phyloP scores from a whole-genome alignment of 116 monocot genomes.

The Trichopus zeylanicus region DNA sequence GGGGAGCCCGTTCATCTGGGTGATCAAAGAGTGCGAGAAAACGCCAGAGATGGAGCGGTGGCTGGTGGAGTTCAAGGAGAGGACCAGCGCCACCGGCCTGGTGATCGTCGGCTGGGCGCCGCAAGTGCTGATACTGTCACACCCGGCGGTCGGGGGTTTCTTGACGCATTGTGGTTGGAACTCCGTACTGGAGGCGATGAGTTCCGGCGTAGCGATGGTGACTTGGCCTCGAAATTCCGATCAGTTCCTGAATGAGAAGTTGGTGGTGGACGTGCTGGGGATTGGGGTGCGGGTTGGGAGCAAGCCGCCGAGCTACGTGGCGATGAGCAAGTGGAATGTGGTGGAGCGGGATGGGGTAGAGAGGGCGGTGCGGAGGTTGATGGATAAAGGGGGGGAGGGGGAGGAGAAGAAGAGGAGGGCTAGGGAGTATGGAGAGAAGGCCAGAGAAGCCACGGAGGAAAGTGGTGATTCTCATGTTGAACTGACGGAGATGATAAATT shows the following conservation, averaged over 20 bases:
- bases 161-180: slow-evolving; percentile 32
- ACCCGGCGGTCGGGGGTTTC: slow-evolving; percentile 19
- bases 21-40: not conserved
- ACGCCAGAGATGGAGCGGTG: not conserved
- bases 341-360: not conserved
- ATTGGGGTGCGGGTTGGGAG: slow-evolving; percentile 4
- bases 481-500: slow-evolving; percentile 2
- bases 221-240: slow-evolving; percentile 14
- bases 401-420: slow-evolving; percentile 11
- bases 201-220: slow-evolving; percentile 14
- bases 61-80: not conserved
- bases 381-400: slow-evolving; percentile 13
- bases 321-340: not conserved
- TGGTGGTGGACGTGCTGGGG: slow-evolving; percentile 17
- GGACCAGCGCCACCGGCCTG: not conserved
- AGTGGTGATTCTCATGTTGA: slow-evolving; percentile 18
- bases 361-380: slow-evolving; percentile 14
- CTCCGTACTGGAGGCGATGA: slow-evolving; percentile 13
- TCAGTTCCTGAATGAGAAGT: slow-evolving; percentile 21
- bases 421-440: not conserved
- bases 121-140: slow-evolving; percentile 13
- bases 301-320: not conserved
- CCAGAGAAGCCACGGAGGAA: slow-evolving; percentile 13
- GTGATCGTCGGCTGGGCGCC: slow-evolving; percentile 11
- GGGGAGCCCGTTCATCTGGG: not conserved